Evolutionary conservation across 208 protist genomes (phyloP), one percentile per base, ranked within the genome.

Genomic region (Entamoeba dispar): DNA sequence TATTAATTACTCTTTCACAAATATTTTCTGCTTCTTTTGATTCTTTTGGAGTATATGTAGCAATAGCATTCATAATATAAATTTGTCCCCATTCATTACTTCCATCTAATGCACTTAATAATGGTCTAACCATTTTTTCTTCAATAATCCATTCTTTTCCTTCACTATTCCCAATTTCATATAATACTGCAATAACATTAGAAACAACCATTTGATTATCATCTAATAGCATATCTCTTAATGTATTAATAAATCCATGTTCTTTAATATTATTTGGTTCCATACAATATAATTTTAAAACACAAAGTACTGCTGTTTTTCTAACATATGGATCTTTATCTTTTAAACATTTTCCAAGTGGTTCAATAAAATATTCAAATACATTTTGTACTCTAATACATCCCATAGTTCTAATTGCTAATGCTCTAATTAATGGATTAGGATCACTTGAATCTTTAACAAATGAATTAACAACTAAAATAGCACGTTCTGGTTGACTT

Each of bases 341-440:
- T 94, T 96, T 94, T 17, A 99, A 94, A 86, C 96, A 97, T 69
- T 97, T 96, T 49, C 96, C 94, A 50, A 99, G 95, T 49, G 98
- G 97, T 50, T 98, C 97, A 52, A 96, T 97, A 31, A 98, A 95
- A 94, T 99, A 98, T 94, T 99, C 98, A 14, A 96, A 97, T 95
- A 99, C 99, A 43, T 97, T 96, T 50, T 98, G 95, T 8, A 99
- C 96, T 73, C 98, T 97, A 93, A 99, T 98, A 94, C 96, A 98
- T 57, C 98, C 98, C 98, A 99, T 99, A 7, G 98, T 99, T 22
- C 98, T 96, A 69, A 99, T 95, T 27, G 98, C 98, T 2, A 99
- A 96, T 19, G 98, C 98, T 57, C 98, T 96, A 73, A 99, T 97
- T 3, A 99, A 96, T 57, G 98, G 97, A 92, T 98, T 98, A 91